Evolutionary conservation across 2,329 filamentous ascomycete species (phyloP), one percentile per base, ranked within the genome.

Genomic region (Penicillium paneum): DNA sequence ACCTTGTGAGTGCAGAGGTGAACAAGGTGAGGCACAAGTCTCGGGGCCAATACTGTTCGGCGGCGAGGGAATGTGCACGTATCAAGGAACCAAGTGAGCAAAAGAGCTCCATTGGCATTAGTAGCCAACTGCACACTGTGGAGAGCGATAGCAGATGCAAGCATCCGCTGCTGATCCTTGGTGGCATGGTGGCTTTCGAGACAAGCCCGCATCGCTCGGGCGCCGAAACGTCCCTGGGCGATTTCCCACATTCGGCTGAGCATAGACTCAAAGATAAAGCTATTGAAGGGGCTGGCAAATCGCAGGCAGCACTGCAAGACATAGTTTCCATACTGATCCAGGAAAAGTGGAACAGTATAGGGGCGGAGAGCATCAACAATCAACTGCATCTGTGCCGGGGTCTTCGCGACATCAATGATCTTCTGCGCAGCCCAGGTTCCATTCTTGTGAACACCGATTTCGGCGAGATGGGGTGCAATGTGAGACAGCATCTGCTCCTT

Each of bases 381-480:
- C 76, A 91, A 78, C 43, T 80, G 77, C 86, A 94, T 93, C 75
- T 97, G 92, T 38, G 80, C 78, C 6, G 88, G 85, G 0, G 89
- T 91, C 75, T 94, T 91, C 72, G 91, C 93, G 7, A 96, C 91
- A 67, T 97, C 93, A 64, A 99, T 97, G 67, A 99, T 97, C 81
- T 97, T 99, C 76, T 99, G 94, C 1, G 94, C 94, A 51, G 94
- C 94, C 94, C 94, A 99, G 1, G 94, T 99, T 59, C 94, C 94
- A 67, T 99, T 99, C 83, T 99, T 99, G 82, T 99, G 94, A 8
- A 97, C 87, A 65, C 94, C 94, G 74, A 97, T 97, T 75, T 97
- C 92, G 26, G 93, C 91, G 71, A 97, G 83, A 70, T 97, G 92
- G 54, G 93, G 92, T 3, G 89, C 85, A 66, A 99, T 96, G 68